phyloP scores from a whole-genome alignment of 148 eudicot genomes.

The Vaccinium myrtillus region DNA sequence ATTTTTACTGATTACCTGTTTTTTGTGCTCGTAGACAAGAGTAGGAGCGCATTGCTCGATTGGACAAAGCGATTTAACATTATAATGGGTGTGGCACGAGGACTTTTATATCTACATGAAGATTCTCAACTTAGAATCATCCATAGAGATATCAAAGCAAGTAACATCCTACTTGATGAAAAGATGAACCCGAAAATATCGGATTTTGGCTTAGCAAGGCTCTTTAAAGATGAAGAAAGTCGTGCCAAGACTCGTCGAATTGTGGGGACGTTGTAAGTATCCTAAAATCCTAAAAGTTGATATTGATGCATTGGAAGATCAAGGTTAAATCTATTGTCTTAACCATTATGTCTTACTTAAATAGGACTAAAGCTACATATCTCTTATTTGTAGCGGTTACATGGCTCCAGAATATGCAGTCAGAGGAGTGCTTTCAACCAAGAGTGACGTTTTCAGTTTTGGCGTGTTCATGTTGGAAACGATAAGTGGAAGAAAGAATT shows the following conservation, averaged over 20 bases:
- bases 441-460: constrained; percentile 18
- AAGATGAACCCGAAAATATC: constrained; percentile 17
- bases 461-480: constrained; percentile 13
- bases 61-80: constrained; percentile 19
- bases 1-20: neutral
- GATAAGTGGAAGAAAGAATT: constrained; percentile 16
- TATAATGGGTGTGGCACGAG: constrained; percentile 17
- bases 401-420: constrained; percentile 13
- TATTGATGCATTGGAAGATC: neutral
- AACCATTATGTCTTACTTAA: neutral
- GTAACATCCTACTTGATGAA: constrained; percentile 12
- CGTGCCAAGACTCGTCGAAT: constrained; percentile 2
- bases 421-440: neutral
- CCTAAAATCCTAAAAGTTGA: neutral
- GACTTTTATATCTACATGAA: constrained; percentile 12
- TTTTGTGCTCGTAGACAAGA: constrained; percentile 5
- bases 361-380: neutral
- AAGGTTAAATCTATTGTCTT: neutral
- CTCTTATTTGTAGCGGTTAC: neutral
- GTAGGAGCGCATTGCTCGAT: constrained; percentile 12
- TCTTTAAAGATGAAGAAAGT: constrained; percentile 9
- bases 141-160: constrained; percentile 17
- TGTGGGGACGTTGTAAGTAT: constrained; percentile 16
- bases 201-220: constrained; percentile 16
- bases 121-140: constrained; percentile 9